Evolutionary conservation across 1,284 basidiomycete genomes (phyloP).

Genomic region (Leccinum pseudoinsigne): DNA sequence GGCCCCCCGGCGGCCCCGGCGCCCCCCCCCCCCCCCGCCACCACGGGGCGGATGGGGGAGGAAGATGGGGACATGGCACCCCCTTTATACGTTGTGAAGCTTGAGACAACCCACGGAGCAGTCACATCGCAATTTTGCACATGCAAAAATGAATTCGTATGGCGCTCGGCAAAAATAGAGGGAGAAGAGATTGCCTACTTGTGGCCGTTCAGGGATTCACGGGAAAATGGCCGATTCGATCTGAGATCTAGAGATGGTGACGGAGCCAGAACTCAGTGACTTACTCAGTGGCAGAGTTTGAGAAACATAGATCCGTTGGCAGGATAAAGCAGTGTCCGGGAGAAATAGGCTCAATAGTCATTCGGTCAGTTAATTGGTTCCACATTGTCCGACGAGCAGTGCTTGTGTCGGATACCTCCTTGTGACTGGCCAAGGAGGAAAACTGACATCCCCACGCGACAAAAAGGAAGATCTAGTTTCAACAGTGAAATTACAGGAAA

Average conservation of each 20-base stretch:
- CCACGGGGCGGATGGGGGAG: slow-evolving; percentile 29
- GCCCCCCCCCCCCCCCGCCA: too few relatives aligned
- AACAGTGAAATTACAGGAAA: slow-evolving; percentile 6
- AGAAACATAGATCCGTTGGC: slow-evolving; percentile 36
- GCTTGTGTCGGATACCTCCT: slow-evolving; percentile 6
- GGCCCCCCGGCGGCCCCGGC: too few relatives aligned
- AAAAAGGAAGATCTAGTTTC: slow-evolving; percentile 20
- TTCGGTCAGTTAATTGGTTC: slow-evolving; percentile 7
- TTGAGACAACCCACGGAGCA: slow-evolving; percentile 24
- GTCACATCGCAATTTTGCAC: slow-evolving; percentile 24
- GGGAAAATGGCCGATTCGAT: slow-evolving; percentile 31
- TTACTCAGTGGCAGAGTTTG: slow-evolving; percentile 18
- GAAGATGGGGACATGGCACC: slow-evolving; percentile 27
- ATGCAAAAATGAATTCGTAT: slow-evolving; percentile 31
- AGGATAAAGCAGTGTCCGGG: slow-evolving; percentile 24
- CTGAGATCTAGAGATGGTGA: slow-evolving; percentile 37
- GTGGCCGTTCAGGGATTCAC: slow-evolving; percentile 34
- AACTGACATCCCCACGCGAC: slow-evolving; percentile 11
- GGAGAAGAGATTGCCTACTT: slow-evolving; percentile 34
- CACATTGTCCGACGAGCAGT: slow-evolving; percentile 13
- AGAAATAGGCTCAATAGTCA: slow-evolving; percentile 19
- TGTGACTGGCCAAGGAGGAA: slow-evolving; percentile 8
- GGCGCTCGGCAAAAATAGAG: slow-evolving; percentile 33
- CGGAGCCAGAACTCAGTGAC: slow-evolving; percentile 22
- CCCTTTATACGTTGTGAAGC: slow-evolving; percentile 43